Evolutionary conservation across 306 rosid species (phyloP).

Genomic region (Trifolium dubium): DNA sequence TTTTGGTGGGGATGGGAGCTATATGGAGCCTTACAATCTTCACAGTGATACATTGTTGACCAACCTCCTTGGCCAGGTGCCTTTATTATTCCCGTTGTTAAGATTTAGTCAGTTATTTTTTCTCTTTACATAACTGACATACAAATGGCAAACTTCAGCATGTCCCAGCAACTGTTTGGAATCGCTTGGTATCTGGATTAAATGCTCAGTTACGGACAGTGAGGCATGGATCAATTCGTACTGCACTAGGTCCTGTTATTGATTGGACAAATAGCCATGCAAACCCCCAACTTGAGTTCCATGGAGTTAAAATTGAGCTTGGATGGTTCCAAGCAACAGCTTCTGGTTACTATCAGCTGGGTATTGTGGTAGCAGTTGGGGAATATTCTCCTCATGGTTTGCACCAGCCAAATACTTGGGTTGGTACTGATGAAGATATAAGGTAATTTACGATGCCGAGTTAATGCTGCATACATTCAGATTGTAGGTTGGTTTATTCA

Average conservation of each 20-base stretch:
- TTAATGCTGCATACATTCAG: constrained; percentile 28
- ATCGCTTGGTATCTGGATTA: constrained; percentile 88
- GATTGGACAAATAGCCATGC: constrained; percentile 91
- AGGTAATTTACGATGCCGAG: constrained; percentile 51
- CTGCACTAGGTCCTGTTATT: constrained; percentile 75
- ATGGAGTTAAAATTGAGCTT: constrained; percentile 87
- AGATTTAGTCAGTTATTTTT: constrained; percentile 33
- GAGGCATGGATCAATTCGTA: constrained; percentile 84
- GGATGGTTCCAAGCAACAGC: constrained; percentile 99
- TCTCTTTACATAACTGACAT: constrained; percentile 33
- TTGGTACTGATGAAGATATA: constrained; percentile 55
- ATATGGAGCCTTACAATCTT: constrained; percentile 93
- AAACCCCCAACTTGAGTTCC: constrained; percentile 96
- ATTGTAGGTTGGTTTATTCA: constrained; percentile 27
- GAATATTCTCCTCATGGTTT: constrained; percentile 68
- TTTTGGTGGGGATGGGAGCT: constrained; percentile 98
- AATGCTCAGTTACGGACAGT: constrained; percentile 95
- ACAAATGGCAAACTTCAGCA: constrained; percentile 59
- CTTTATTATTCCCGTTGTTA: constrained; percentile 35
- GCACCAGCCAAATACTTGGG: constrained; percentile 61
- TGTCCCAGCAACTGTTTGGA: constrained; percentile 98
- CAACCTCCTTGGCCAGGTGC: constrained; percentile 95
- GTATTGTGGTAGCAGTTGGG: constrained; percentile 83
- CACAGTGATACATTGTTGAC: constrained; percentile 88
- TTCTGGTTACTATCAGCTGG: constrained; percentile 97